Evolutionary conservation across 192 early-diverging fungal species (phyloP).

Genomic region (Linnemannia schmuckeri): DNA sequence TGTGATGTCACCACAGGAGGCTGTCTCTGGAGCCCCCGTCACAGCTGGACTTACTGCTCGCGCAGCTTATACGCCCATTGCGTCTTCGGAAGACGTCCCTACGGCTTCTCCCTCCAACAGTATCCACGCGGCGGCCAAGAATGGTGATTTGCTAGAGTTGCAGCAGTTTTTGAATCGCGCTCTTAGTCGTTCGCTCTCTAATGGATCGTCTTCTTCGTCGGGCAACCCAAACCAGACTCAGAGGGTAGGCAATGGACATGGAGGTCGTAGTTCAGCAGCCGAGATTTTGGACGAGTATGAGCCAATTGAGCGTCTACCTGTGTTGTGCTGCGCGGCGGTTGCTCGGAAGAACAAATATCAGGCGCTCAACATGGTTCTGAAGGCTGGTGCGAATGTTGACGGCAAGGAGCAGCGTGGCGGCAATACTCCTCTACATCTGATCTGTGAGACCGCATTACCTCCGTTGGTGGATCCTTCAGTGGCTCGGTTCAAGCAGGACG

Average conservation of each 20-base stretch:
- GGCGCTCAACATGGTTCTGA: conserved; percentile 44
- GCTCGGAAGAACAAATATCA: conserved; percentile 54
- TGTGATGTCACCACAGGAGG: conserved; percentile 31
- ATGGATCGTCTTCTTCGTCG: conserved; percentile 9
- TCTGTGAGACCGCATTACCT: conserved; percentile 45
- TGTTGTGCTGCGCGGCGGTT: conserved; percentile 48
- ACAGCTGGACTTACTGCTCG: conserved; percentile 15
- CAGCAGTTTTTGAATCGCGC: conserved; percentile 33
- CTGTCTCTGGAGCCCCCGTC: not conserved
- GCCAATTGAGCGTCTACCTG: conserved; percentile 38
- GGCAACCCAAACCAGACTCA: not conserved
- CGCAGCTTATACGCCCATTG: conserved; percentile 34
- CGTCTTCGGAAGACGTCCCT: conserved; percentile 40
- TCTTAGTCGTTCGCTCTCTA: conserved; percentile 11
- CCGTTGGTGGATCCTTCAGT: conserved; percentile 10
- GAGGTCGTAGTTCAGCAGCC: not conserved
- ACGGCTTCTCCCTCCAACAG: conserved; percentile 16
- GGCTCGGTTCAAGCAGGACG: conserved; percentile 12
- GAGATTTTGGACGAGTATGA: conserved; percentile 36
- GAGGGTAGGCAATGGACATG: not conserved
- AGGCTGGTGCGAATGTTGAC: conserved; percentile 47
- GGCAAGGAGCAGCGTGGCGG: conserved; percentile 45
- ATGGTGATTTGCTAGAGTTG: conserved; percentile 37
- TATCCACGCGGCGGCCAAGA: conserved; percentile 39
- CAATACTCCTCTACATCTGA: conserved; percentile 40